Percentiles rank a stretch among this genome's conserved stretches.
phyloP scores from a whole-genome alignment of 768 basidiomycete genomes.

The Tylopilus rubrobrunneus region DNA sequence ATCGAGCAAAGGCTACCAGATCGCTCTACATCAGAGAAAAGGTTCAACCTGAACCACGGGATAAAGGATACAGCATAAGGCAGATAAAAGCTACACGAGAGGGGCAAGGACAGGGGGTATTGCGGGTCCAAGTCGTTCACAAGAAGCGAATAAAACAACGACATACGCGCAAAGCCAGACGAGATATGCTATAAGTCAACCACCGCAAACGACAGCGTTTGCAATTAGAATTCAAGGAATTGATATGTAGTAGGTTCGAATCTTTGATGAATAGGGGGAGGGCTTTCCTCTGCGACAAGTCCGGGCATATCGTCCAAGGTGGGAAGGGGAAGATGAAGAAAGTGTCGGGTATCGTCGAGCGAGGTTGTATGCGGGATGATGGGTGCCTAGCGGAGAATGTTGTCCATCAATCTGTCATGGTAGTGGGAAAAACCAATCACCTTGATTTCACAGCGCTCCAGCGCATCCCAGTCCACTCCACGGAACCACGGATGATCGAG shows the following conservation, averaged over 20 bases:
- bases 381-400: conserved; percentile 55
- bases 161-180: conserved; percentile 5
- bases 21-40: conserved; percentile 8
- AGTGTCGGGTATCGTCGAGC: conserved; percentile 82
- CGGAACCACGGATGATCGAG: conserved; percentile 93
- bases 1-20: conserved; percentile 1
- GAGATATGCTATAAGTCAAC: conserved; percentile 29
- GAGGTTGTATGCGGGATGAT: conserved; percentile 81
- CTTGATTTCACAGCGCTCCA: conserved; percentile 82
- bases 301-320: conserved; percentile 77
- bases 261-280: conserved; percentile 54
- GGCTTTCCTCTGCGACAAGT: conserved; percentile 59
- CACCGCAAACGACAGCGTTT: conserved; percentile 7
- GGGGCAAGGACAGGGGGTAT: conserved; percentile 11
- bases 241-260: conserved; percentile 68
- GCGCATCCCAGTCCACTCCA: conserved; percentile 88
- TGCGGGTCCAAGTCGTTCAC: not conserved
- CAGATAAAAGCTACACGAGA: conserved; percentile 28
- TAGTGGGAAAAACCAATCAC: conserved; percentile 40
- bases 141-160: not conserved
- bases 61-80: conserved; percentile 28
- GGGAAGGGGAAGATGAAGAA: conserved; percentile 76
- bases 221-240: conserved; percentile 70
- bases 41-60: conserved; percentile 5
- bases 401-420: not conserved